Conservation (phyloP, 2,329 filamentous ascomycete species). For the Aspergillus sojae region DNA sequence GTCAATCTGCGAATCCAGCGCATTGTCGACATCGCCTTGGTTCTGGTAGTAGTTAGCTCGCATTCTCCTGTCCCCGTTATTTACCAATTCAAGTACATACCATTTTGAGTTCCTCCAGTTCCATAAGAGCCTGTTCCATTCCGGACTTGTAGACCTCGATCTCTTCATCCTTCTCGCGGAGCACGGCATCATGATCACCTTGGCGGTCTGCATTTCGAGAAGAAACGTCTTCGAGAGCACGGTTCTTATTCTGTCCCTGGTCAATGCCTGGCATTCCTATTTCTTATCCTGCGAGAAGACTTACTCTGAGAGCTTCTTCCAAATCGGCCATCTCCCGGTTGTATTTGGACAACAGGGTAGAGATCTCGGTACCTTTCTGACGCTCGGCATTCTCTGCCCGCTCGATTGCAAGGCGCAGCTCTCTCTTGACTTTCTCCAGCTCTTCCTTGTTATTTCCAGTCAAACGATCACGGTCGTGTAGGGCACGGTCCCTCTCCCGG, state of each 20-base stretch:
- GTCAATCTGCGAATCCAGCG: slow-evolving; percentile 88
- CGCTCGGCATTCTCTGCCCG: slow-evolving; percentile 89
- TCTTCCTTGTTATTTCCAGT: slow-evolving; percentile 88
- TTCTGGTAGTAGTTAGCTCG: slow-evolving; percentile 45
- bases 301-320: slow-evolving; percentile 76
- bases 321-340: slow-evolving; percentile 97
- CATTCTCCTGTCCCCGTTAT: not conserved
- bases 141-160: slow-evolving; percentile 97
- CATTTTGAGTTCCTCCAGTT: slow-evolving; percentile 82
- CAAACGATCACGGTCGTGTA: slow-evolving; percentile 90
- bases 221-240: slow-evolving; percentile 81
- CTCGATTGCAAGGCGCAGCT: slow-evolving; percentile 88
- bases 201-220: slow-evolving; percentile 76
- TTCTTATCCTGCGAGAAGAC: slow-evolving; percentile 13
- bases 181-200: slow-evolving; percentile 79
- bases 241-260: slow-evolving; percentile 72
- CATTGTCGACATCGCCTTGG: slow-evolving; percentile 74
- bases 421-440: slow-evolving; percentile 88
- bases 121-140: slow-evolving; percentile 93
- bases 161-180: slow-evolving; percentile 96
- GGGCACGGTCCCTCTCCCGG: slow-evolving; percentile 85
- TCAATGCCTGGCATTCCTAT: slow-evolving; percentile 11
- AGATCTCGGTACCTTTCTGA: slow-evolving; percentile 92
- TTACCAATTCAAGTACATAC: slow-evolving; percentile 33
- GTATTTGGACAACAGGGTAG: slow-evolving; percentile 90